Base-by-base conservation (phyloP, 495 filamentous ascomycete genomes). In the Talaromyces trachyspermus region DNA sequence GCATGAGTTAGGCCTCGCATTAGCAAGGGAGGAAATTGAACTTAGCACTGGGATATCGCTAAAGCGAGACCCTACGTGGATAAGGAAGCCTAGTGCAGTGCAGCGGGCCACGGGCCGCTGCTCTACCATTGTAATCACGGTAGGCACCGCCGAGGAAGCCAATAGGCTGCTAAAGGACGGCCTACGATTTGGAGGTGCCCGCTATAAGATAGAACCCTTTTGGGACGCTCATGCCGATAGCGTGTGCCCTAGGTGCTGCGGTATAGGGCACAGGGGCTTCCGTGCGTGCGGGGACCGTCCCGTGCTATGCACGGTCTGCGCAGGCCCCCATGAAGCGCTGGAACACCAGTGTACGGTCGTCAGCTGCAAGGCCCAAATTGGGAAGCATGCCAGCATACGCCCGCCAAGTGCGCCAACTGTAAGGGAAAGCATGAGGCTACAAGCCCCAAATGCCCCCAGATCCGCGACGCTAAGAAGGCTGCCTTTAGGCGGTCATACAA, bases 1-100 rank as follows among this genome's bases (percentile, higher is more conserved):
- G 7, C 4, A 17, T 12, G 32, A 36, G 4, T n/a, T 4, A 42
- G 39, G 39, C 39, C 15, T 42, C 8, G 39, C 5, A 15, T 17
- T 42, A 26, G 39, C 39, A 5, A 6, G 17, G 14, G 19, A 42
- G 17, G 19, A 43, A 42, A 46, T 46, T 41, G 42, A 51, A 27
- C 19, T 5, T 18, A 4, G 42, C 44, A 45, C 9, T 7, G 35
- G 20, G 36, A 23, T 20, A 15, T n/a, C 14, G n/a, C 36, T 46
- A 32, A 44, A 44, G 24, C 2, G 25, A 26, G 27, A 19, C 18
- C 48, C 25, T 19, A 40, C 40, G 36, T 51, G 45, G 37, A 1
- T 18, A 2, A 40, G n/a, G 8, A 50, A 5, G 4, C 36, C 14
- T 2, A 30, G 26, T 26, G 27, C 22, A 23, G 1, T 25, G 46